Percentiles rank a stretch among this genome's conserved stretches.
phyloP scores from a whole-genome alignment of 257 asterid genomes.

The Solanum appendiculatum region DNA sequence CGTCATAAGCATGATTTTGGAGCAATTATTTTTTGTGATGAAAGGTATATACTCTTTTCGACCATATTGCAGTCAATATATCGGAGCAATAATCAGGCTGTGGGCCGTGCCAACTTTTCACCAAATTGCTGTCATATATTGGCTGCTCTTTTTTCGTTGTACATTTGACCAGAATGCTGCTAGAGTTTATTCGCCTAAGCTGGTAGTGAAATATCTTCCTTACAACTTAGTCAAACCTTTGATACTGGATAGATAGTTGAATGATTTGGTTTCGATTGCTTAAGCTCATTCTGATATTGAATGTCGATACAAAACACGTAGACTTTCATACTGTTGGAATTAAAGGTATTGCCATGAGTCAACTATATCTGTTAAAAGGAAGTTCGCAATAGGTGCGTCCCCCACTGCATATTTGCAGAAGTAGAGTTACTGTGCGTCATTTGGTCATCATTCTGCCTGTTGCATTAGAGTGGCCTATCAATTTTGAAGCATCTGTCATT shows the following conservation, averaged over 20 bases:
- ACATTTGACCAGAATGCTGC: not conserved
- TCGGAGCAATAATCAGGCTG: not conserved
- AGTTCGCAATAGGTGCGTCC: not conserved
- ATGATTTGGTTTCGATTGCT: not conserved
- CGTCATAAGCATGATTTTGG: slow-evolving; percentile 98
- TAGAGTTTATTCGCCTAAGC: not conserved
- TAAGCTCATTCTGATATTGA: not conserved
- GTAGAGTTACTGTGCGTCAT: not conserved
- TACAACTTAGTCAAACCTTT: not conserved
- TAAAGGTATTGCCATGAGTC: not conserved
- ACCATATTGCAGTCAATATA: not conserved
- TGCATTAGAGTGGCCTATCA: not conserved
- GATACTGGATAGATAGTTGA: not conserved
- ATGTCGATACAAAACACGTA: not conserved
- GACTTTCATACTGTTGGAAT: not conserved
- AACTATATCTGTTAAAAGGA: not conserved
- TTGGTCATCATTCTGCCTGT: not conserved
- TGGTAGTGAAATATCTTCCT: not conserved
- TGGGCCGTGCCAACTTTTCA: not conserved
- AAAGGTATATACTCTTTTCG: slow-evolving; percentile 42
- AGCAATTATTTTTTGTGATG: slow-evolving; percentile 93
- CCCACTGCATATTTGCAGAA: not conserved
- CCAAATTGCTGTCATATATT: not conserved
- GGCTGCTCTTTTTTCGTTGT: not conserved
- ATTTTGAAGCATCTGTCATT: not conserved